Evolutionary conservation across 2,329 filamentous ascomycete genomes (phyloP), one percentile per base, ranked within the genome.

Genomic region (Eutypella sp.): DNA sequence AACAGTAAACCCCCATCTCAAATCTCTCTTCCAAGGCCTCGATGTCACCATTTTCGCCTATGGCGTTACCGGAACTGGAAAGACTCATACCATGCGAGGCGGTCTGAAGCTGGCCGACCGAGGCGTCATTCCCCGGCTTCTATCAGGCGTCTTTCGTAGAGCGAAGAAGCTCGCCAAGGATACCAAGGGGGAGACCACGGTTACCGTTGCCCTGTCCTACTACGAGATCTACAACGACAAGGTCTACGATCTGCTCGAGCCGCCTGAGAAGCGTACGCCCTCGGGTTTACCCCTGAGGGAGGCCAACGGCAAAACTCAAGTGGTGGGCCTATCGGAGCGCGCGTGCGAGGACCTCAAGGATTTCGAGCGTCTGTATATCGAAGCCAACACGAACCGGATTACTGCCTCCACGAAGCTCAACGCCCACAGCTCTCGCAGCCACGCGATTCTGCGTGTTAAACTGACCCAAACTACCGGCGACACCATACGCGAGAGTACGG

Each of bases 181-280:
- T 59, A 79, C 83, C 2, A 73, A 76, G 4, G 87, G 84, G 10
- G 72, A 81, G 42, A 91, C 84, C 0, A 75, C 72, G 2, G 87
- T 95, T 19, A 72, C 81, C 8, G 88, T 96, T 15, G 75, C 81
- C 11, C 76, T 96, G 59, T 91, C 88, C 23, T 96, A 96, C 69
- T 96, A 95, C 69, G 91, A 96, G 65, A 96, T 96, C 55, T 96
- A 96, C 69, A 96, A 95, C 65, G 91, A 96, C 71, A 92, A 92
- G 63, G 90, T 96, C 18, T 96, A 85, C 60, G 91, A 96, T 63
- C 73, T 96, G 25, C 89, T 96, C 55, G 88, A 96, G 63, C 75
- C 89, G 0, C 86, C 84, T 0, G 91, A 96, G 65, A 95, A 90
- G 71, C 85, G 93, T 42, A 90, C 87, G 0, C 73, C 87, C 2